phyloP scores from a whole-genome alignment of 1,284 basidiomycete species.

The Filobasidium uniguttulatum region DNA sequence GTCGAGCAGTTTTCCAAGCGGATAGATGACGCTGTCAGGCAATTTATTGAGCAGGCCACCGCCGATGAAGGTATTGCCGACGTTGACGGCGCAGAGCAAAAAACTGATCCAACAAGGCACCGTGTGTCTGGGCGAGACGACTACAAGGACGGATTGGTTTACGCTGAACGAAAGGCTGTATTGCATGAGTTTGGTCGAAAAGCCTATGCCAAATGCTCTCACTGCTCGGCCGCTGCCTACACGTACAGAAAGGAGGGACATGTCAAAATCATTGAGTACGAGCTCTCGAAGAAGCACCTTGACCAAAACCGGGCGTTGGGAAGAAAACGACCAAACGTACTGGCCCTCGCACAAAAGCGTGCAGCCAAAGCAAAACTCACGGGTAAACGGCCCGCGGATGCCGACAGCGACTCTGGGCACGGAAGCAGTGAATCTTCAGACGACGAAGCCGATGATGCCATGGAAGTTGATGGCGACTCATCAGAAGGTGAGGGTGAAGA shows the following conservation, averaged over 20 bases:
- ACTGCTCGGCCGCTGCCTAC: conserved; percentile 63
- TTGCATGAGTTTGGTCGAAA: conserved; percentile 67
- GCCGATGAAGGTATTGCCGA: conserved; percentile 11
- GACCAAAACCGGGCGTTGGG: conserved; percentile 45
- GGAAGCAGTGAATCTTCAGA: conserved; percentile 25
- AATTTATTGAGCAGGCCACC: conserved; percentile 40
- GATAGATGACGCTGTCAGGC: conserved; percentile 57
- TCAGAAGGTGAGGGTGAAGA: conserved; percentile 41
- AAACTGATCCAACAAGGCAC: not conserved
- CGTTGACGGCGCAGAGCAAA: conserved; percentile 1
- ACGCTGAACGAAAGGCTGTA: conserved; percentile 69
- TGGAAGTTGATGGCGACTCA: conserved; percentile 39
- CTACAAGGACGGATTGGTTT: conserved; percentile 80
- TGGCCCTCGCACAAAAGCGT: conserved; percentile 31
- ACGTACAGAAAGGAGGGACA: conserved; percentile 87
- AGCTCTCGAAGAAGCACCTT: conserved; percentile 69
- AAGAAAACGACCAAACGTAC: conserved; percentile 57
- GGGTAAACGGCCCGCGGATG: conserved; percentile 15
- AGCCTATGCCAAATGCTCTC: conserved; percentile 57
- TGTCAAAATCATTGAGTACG: conserved; percentile 89
- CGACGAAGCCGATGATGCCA: conserved; percentile 43
- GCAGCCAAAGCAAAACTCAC: conserved; percentile 4
- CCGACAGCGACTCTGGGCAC: conserved; percentile 30
- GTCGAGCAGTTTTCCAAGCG: conserved; percentile 54
- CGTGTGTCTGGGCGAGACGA: conserved; percentile 50